Conservation (phyloP, 192 early-diverging fungal species). For the Mycoemilia scoparia region DNA sequence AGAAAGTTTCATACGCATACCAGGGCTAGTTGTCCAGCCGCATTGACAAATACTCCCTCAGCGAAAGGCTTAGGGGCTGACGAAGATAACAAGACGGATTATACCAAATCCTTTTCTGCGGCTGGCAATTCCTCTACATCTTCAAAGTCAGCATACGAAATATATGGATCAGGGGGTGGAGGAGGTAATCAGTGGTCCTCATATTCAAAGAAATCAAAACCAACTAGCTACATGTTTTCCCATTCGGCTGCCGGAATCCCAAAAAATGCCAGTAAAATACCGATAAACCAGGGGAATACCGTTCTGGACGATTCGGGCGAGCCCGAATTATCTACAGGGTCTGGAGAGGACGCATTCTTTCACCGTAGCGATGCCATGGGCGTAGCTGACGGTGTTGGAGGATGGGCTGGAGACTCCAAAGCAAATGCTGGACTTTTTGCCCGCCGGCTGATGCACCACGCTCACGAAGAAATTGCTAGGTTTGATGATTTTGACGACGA, state of each 20-base stretch:
- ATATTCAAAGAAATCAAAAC: not conserved
- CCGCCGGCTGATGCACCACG: slow-evolving; percentile 87
- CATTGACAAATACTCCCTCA: too few relatives aligned
- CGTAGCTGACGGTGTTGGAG: slow-evolving; percentile 91
- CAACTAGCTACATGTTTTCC: slow-evolving; percentile 36
- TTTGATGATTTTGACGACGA: slow-evolving; percentile 67
- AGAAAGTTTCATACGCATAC: too few relatives aligned
- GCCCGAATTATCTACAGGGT: slow-evolving; percentile 41
- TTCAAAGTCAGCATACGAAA: too few relatives aligned
- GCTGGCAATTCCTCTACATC: too few relatives aligned
- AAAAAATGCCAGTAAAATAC: slow-evolving; percentile 20
- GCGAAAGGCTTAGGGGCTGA: too few relatives aligned
- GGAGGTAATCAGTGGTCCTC: not conserved
- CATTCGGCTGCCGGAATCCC: slow-evolving; percentile 41
- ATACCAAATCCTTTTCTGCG: too few relatives aligned
- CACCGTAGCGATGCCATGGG: slow-evolving; percentile 67
- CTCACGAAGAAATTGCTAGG: slow-evolving; percentile 59
- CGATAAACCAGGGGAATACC: slow-evolving; percentile 2
- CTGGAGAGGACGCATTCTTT: slow-evolving; percentile 94
- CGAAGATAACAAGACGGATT: too few relatives aligned
- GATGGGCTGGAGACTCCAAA: slow-evolving; percentile 63
- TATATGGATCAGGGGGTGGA: not conserved
- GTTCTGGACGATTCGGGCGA: slow-evolving; percentile 4
- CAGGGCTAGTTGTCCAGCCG: too few relatives aligned
- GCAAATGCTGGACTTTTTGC: slow-evolving; percentile 86